Evolutionary conservation across 371 early-diverging fungal genomes (phyloP).

Genomic region (Mucor velutinosus): DNA sequence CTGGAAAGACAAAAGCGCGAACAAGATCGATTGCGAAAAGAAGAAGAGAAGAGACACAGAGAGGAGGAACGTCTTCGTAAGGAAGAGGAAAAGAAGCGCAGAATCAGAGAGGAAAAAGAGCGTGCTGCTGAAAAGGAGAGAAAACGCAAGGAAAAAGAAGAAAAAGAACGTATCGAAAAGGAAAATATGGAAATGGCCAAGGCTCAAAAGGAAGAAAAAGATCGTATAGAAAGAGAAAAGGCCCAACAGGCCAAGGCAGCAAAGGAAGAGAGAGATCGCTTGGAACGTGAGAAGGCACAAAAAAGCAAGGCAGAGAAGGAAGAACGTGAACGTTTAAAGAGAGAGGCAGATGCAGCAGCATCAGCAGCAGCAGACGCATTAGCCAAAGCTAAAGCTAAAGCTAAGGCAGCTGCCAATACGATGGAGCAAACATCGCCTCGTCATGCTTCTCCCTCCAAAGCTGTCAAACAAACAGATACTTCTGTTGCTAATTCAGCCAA

Average conservation of each 20-base stretch:
- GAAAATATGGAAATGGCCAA: conserved; percentile 8
- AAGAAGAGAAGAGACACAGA: conserved; percentile 38
- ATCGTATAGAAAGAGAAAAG: conserved; percentile 14
- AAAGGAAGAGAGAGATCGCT: conserved; percentile 31
- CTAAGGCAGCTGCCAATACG: neutral
- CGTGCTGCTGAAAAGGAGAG: conserved; percentile 19
- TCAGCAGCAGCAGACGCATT: neutral
- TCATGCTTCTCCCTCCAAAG: neutral
- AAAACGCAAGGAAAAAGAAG: conserved; percentile 39
- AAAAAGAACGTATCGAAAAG: conserved; percentile 12
- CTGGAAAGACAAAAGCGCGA: conserved; percentile 60
- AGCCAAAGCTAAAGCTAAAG: neutral
- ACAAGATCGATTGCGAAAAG: conserved; percentile 33
- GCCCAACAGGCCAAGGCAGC: conserved; percentile 30
- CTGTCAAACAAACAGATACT: neutral
- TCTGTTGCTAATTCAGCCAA: neutral
- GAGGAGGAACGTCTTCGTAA: conserved; percentile 36
- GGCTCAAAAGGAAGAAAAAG: conserved; percentile 46
- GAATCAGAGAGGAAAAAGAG: conserved; percentile 20
- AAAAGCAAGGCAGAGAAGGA: conserved; percentile 37
- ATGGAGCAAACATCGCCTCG: neutral
- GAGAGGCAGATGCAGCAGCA: neutral
- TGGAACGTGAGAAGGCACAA: conserved; percentile 12
- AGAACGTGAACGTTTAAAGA: neutral
- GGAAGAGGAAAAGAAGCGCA: conserved; percentile 32